Base-by-base conservation (phyloP, 179 eudicot species). In the Pouteria campechiana region DNA sequence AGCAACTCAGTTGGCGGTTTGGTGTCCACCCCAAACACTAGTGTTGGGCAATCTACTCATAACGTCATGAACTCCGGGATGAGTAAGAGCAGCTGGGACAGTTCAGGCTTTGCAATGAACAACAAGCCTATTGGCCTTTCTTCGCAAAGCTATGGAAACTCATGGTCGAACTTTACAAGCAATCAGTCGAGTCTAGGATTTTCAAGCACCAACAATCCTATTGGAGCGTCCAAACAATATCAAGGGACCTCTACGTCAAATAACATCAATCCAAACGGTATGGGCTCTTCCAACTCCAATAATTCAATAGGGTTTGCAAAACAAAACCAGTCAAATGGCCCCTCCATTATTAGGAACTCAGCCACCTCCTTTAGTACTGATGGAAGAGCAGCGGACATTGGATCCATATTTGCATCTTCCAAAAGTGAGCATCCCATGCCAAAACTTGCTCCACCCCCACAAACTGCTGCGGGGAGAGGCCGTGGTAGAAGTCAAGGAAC, bases 381-480 rank as follows among this genome's bases (percentile, higher is more conserved):
- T 32, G 57, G 59, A 55, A 65, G 57, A 51, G 46, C 76, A 8
- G 42, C 73, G 8, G 93, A 86, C 64, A 41, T 85, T 32, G 76
- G 87, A 32, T 85, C 95, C 19, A 86, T 86, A 42, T 90, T 90
- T 48, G 44, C 70, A 32, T 52, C 95, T 6, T 37, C 53, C 41
- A 80, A 67, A 56, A 75, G 36, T 49, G 82, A 73, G 22, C 69
- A 58, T 19, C 47, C 64, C 48, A 87, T 94, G 41, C 80, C 52
- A 33, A 79, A 70, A 64, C 72, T 90, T 35, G 98, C 98, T 43
- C 98, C 98, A 3, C 98, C 98, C 13, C 98, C 98, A 2, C 28
- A 72, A 17, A 86, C 81, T 42, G 69, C 84, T 55, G 76, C 82
- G 20, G 95, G 95, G 9, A 66, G 90, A 68, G 93, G 80, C 16